Conservation (phyloP, 768 basidiomycete species). For the Rhodosporidiobolus odoratus region DNA sequence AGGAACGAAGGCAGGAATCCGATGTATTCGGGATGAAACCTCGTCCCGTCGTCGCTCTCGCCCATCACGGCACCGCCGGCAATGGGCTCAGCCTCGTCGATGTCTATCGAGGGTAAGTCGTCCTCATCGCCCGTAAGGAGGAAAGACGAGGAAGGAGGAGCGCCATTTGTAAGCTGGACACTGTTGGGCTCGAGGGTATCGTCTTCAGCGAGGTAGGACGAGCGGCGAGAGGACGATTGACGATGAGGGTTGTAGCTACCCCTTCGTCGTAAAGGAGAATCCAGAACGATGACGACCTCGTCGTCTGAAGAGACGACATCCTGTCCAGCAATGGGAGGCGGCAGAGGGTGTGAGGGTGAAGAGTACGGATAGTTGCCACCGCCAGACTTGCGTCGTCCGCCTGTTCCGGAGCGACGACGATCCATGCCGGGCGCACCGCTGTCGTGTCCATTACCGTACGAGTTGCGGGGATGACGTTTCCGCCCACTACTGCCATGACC, state of each 20-base stretch:
- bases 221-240: not conserved
- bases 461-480: constrained; percentile 5
- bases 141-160: not conserved
- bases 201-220: constrained; percentile 15
- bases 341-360: not conserved
- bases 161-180: no score
- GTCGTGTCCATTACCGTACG: not conserved
- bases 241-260: not conserved
- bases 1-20: constrained; percentile 29
- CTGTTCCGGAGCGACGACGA: not conserved
- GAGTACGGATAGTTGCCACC: not conserved
- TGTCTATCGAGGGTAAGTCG: constrained; percentile 13
- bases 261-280: not conserved
- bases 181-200: not conserved
- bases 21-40: constrained; percentile 11
- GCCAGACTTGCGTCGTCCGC: constrained; percentile 17
- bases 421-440: not conserved
- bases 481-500: not conserved
- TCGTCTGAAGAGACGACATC: constrained; percentile 13
- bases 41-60: not conserved
- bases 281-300: constrained; percentile 21
- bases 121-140: constrained; percentile 18
- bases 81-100: constrained; percentile 13
- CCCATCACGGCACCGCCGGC: not conserved
- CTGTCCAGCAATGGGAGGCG: not conserved